Evolutionary conservation across 768 basidiomycete genomes (phyloP), one percentile per base, ranked within the genome.

Genomic region (Boletus fagicola): DNA sequence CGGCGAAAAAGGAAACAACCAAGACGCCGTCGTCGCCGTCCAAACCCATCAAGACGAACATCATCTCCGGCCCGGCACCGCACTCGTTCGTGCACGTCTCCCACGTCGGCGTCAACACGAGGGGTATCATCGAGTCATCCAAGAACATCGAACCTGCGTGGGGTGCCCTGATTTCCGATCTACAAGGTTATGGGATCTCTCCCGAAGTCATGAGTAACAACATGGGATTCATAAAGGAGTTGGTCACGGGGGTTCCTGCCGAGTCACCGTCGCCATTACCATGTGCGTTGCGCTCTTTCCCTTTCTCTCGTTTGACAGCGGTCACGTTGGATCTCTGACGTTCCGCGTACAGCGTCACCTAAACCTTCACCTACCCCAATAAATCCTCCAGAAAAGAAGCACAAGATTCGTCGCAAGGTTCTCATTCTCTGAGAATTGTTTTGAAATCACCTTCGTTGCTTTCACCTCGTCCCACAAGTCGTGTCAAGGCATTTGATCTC

Each of bases 11-110:
- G 58, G 63, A 71, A 36, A 63, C 62, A 57, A 52, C 45, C 53
- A 66, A 72, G 68, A 26, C 70, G 74, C 70, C 81, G 72, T 62
- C 78, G 73, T 11, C 31, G 73, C 64, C 77, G 73, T 33, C 69
- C 74, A 65, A 68, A 59, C 59, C 72, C 61, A 48, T 71, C 59
- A 68, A 61, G 59, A 26, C 65, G 22, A 60, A 60, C 55, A 73
- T 82, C 73, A 83, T 88, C 60, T 86, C 86, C 15, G 66, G 77
- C 18, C 86, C 87, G 0, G 71, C 78, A 0, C 78, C 82, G 5
- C 77, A 83, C 54, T 83, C 86, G 22, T 88, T 88, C 68, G 79
- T 81, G 55, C 87, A 89, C 63, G 76, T 87, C 53, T 78, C 82
- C 22, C 87, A 88, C 66, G 79, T 88, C 50, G 86, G 86, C 9